Base-by-base conservation (phyloP, 768 basidiomycete genomes). In the Psilocybe sp. region DNA sequence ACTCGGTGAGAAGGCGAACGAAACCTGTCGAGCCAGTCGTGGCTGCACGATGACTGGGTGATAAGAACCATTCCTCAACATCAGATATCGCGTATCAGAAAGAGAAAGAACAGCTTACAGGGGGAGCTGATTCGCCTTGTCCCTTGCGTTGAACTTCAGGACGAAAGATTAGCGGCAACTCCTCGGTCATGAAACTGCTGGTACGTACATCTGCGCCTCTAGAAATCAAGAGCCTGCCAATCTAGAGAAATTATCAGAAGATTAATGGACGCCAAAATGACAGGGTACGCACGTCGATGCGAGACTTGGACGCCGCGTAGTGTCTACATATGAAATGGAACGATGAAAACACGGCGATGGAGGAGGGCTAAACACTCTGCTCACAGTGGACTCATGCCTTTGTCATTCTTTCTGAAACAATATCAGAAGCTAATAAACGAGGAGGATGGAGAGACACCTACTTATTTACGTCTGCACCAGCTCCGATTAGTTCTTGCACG, bases 1-100 rank as follows among this genome's bases (percentile, higher is more conserved):
- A 87, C 53, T 89, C 80, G 45, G 98, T 66, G n/a, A 99, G 77
- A 38, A 99, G 74, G 23, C 78, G 79, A 49, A 98, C 81, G 65
- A 98, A 96, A 6, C 91, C 91, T 9, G 84, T 82, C 18, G 93
- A 92, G 31, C 97, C 97, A 12, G 91, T 98, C 6, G 97, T 95
- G 10, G 95, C 92, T 41, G 97, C 97, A 52, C 97, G 88, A 69
- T 99, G 97, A 45, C 92, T 95, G 56, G 36, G 49, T n/a, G 45
- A 37, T 46, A 57, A 55, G 39, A 53, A 48, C 56, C 47, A 47
- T 51, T 40, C 19, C 43, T 56, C 40, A 57, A n/a, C n/a, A n/a
- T n/a, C n/a, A n/a, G n/a, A n/a, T n/a, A n/a, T n/a, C n/a, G n/a
- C n/a, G 42, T 52, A 53, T 56, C 58, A 34, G 41, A 48, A 46